Conservation (phyloP, 768 basidiomycete species). For the Boletus reticuloceps region DNA sequence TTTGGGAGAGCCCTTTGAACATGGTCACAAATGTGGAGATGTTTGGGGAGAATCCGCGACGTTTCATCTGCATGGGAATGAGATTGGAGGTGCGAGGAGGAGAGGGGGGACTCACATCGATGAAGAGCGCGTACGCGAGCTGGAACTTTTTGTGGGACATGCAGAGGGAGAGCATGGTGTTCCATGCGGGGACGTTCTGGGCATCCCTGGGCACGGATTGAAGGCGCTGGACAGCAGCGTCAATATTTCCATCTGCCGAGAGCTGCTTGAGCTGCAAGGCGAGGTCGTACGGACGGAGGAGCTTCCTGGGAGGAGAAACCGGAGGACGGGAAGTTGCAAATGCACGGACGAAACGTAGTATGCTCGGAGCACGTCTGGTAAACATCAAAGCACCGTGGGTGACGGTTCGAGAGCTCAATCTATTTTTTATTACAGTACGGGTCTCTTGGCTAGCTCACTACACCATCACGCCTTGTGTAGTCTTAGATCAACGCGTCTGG, state of each 20-base stretch:
- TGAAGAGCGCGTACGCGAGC: constrained; percentile 61
- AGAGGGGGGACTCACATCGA: constrained; percentile 50
- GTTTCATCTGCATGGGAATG: constrained; percentile 64
- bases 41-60: constrained; percentile 72
- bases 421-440: no score
- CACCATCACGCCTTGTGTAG: constrained; percentile 39
- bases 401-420: neutral
- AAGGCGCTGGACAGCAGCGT: constrained; percentile 64
- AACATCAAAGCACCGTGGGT: constrained; percentile 18
- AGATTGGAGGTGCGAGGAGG: constrained; percentile 20
- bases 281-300: constrained; percentile 64
- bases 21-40: constrained; percentile 67
- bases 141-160: constrained; percentile 56
- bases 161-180: constrained; percentile 68
- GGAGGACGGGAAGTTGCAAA: constrained; percentile 5
- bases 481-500: constrained; percentile 52
- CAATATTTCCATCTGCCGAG: constrained; percentile 51
- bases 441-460: neutral
- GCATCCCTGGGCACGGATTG: constrained; percentile 69
- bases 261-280: constrained; percentile 57
- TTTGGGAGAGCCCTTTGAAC: constrained; percentile 59
- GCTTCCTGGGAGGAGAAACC: constrained; percentile 11
- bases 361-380: neutral
- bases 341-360: constrained; percentile 2
- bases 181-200: constrained; percentile 77